Evolutionary conservation across 2,329 filamentous ascomycete species (phyloP).

Genomic region (Rhynchosporium secalis): DNA sequence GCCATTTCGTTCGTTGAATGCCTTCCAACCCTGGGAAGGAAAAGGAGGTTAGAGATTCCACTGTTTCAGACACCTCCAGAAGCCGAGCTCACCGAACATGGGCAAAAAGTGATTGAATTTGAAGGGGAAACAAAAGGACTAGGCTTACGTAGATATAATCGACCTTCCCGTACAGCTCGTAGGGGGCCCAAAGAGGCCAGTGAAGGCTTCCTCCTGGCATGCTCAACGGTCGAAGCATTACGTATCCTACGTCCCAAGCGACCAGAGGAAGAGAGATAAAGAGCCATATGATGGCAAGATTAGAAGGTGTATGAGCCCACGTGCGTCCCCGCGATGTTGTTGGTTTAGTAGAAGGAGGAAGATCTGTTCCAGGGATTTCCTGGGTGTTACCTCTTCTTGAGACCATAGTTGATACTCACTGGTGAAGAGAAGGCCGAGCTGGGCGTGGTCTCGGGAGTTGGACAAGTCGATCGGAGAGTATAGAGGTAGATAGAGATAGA

Average conservation of each 20-base stretch:
- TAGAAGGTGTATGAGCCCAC: conserved; percentile 62
- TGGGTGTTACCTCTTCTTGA: conserved; percentile 55
- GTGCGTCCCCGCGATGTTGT: conserved; percentile 32
- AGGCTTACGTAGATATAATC: conserved; percentile 58
- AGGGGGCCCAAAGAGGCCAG: conserved; percentile 62
- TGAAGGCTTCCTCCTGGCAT: conserved; percentile 66
- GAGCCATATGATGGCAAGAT: conserved; percentile 61
- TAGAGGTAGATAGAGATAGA: not conserved
- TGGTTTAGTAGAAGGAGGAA: conserved; percentile 32
- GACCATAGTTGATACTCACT: conserved; percentile 48
- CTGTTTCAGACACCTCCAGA: not conserved
- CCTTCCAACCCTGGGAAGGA: conserved; percentile 52
- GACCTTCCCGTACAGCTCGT: conserved; percentile 63
- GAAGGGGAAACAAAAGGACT: not conserved
- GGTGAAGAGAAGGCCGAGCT: not conserved
- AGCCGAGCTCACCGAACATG: not conserved
- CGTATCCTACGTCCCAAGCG: conserved; percentile 65
- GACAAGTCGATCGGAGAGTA: not conserved
- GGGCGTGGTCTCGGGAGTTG: too few species aligned
- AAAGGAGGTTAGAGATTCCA: not conserved
- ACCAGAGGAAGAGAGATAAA: conserved; percentile 63
- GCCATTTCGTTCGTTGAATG: conserved; percentile 59
- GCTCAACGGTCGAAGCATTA: conserved; percentile 64
- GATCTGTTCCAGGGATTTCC: conserved; percentile 46
- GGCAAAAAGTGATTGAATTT: not conserved